These are phyloP conservation scores for Diospyros kaki DNA, from an alignment of 148 eudicot genomes.

Conservation along the genomic window DNA sequence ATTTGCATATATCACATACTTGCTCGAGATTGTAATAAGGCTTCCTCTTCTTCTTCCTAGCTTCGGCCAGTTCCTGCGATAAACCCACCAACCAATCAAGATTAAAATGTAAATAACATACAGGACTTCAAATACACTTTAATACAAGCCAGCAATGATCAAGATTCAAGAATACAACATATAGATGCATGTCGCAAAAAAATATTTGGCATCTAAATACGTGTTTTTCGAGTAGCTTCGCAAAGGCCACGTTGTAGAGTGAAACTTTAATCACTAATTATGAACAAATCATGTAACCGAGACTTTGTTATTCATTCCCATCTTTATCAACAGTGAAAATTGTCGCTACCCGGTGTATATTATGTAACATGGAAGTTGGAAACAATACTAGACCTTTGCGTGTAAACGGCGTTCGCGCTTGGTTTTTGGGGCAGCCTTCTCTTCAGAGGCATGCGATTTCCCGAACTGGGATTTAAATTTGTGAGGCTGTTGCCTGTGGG, in stretches of 20 bases:
- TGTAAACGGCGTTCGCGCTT: slow-evolving; percentile 42
- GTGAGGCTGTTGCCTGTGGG: slow-evolving; percentile 12
- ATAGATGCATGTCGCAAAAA: not conserved
- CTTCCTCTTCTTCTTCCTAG: slow-evolving; percentile 90
- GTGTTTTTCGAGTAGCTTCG: too few relatives aligned
- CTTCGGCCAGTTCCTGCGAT: slow-evolving; percentile 69
- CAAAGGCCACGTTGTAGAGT: not conserved
- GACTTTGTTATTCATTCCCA: not conserved
- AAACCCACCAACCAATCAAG: not conserved
- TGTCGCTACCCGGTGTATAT: not conserved
- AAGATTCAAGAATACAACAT: not conserved
- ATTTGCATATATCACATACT: slow-evolving; percentile 25
- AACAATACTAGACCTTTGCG: slow-evolving; percentile 39
- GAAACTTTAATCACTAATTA: not conserved
- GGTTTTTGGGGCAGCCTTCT: slow-evolving; percentile 17
- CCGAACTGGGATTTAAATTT: slow-evolving; percentile 9
- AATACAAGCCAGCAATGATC: not conserved
- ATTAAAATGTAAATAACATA: not conserved
- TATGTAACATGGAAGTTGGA: not conserved
- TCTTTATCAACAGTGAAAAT: not conserved
- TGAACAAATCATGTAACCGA: not conserved
- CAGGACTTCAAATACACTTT: not conserved
- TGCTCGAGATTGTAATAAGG: slow-evolving; percentile 78
- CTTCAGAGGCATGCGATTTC: slow-evolving; percentile 10
- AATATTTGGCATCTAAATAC: not conserved